Percentiles rank a stretch among this genome's conserved stretches.
phyloP scores from a whole-genome alignment of 345 rosid genomes.

The Psidium friedrichsthalianum region DNA sequence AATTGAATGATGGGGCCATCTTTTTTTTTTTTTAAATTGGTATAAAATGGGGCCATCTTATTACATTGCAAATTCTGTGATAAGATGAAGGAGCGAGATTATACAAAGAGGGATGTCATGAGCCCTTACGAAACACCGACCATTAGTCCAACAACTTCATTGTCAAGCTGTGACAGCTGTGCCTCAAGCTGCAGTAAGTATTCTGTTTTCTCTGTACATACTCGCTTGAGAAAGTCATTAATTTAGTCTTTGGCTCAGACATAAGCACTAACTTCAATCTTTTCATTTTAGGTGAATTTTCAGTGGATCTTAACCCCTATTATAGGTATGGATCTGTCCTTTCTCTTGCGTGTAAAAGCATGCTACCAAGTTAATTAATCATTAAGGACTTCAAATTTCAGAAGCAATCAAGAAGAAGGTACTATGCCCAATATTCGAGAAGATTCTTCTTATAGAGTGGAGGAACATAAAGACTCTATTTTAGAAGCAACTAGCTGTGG shows the following conservation, averaged over 20 bases:
- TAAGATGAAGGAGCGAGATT: constrained; percentile 27
- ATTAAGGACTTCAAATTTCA: constrained; percentile 1
- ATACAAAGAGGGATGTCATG: constrained; percentile 8
- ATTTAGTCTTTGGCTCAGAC: neutral
- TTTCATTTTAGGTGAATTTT: constrained; percentile 51
- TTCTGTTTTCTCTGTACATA: neutral
- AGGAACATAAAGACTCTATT: neutral
- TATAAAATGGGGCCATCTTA: constrained; percentile 3
- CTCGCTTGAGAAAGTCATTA: neutral
- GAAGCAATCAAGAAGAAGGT: constrained; percentile 48
- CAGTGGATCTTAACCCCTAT: constrained; percentile 50
- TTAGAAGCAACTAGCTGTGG: constrained; percentile 16
- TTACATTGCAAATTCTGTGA: constrained; percentile 40
- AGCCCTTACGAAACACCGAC: constrained; percentile 21
- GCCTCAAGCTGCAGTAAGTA: constrained; percentile 55
- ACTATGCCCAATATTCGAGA: constrained; percentile 22
- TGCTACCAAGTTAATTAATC: neutral
- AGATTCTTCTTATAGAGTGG: constrained; percentile 3
- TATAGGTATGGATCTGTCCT: constrained; percentile 28
- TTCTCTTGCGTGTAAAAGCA: neutral
- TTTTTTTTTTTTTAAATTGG: too few species aligned
- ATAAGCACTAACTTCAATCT: neutral
- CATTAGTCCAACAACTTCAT: constrained; percentile 51
- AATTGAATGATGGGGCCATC: constrained; percentile 1
- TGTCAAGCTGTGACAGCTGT: constrained; percentile 52